Evolutionary conservation across 1,284 basidiomycete genomes (phyloP).

Genomic region (Hemileia vastatrix): DNA sequence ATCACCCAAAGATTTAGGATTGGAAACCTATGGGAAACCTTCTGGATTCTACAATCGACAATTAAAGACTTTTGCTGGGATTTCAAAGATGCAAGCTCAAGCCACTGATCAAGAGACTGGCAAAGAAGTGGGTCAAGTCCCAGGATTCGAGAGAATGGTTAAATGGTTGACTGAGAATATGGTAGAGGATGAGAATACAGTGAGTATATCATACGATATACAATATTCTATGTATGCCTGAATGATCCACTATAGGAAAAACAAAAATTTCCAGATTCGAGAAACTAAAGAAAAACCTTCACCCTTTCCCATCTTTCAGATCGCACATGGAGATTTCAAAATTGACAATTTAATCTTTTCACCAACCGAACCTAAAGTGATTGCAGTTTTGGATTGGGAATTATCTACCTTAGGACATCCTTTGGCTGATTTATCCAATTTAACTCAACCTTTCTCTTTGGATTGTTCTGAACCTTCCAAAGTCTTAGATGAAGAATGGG

Average conservation of each 20-base stretch:
- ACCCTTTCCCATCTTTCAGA: slow-evolving; percentile 53
- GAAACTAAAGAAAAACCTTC: slow-evolving; percentile 54
- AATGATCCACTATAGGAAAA: too few species aligned
- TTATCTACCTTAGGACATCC: slow-evolving; percentile 64
- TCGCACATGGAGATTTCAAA: slow-evolving; percentile 95
- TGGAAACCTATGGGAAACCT: slow-evolving; percentile 66
- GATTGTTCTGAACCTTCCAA: too few species aligned
- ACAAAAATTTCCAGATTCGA: too few species aligned
- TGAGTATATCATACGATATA: too few species aligned
- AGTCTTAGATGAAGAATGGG: too few species aligned
- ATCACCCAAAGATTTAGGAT: slow-evolving; percentile 58
- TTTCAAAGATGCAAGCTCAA: slow-evolving; percentile 63
- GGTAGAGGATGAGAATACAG: too few species aligned
- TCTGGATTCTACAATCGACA: slow-evolving; percentile 82
- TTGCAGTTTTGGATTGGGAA: slow-evolving; percentile 95
- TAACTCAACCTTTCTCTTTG: slow-evolving; percentile 80
- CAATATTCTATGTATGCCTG: too few species aligned
- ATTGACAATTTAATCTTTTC: slow-evolving; percentile 91
- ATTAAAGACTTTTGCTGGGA: slow-evolving; percentile 67
- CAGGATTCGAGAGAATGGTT: too few species aligned
- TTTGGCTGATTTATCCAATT: slow-evolving; percentile 80
- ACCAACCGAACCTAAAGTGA: slow-evolving; percentile 77
- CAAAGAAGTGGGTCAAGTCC: slow-evolving; percentile 56
- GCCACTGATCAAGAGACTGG: slow-evolving; percentile 58
- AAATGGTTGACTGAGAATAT: too few species aligned